Conservation (phyloP, 2,329 filamentous ascomycete genomes). For the Penicillium freii region DNA sequence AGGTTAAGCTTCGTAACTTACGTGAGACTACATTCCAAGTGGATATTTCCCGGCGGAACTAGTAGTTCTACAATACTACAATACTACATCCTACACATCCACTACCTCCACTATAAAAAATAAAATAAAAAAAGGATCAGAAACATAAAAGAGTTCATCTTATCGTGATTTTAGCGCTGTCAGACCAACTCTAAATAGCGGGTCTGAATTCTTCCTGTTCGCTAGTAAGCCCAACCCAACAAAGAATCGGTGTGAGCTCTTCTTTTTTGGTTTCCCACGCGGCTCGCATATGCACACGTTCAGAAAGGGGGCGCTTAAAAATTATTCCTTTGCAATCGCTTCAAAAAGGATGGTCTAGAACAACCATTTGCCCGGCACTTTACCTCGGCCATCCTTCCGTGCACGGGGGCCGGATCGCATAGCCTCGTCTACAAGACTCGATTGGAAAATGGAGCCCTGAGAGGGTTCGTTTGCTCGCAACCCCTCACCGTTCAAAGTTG, state of each 20-base stretch:
- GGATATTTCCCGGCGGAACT: background rate
- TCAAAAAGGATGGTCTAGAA: background rate
- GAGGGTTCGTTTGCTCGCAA: conserved; percentile 47
- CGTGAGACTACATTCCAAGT: background rate
- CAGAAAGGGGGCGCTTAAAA: conserved; percentile 5
- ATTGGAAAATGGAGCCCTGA: conserved; percentile 30
- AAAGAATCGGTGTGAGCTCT: conserved; percentile 22
- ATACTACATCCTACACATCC: background rate
- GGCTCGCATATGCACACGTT: conserved; percentile 15
- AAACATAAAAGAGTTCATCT: conserved; percentile 14
- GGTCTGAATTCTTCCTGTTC: conserved; percentile 2
- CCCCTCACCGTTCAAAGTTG: conserved; percentile 73
- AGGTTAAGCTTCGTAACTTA: background rate
- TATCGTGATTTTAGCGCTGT: conserved; percentile 26
- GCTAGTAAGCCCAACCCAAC: conserved; percentile 9
- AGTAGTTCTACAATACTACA: background rate
- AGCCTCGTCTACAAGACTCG: conserved; percentile 35
- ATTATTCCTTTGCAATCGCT: background rate
- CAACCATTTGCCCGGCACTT: background rate
- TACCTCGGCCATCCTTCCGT: conserved; percentile 22
- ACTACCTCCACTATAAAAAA: background rate
- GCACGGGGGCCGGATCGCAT: conserved; percentile 23
- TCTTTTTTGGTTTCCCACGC: background rate
- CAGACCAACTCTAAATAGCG: conserved; percentile 27
- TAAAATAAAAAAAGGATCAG: no score